Percentiles rank a stretch among this genome's conserved stretches.
Conservation (phyloP, 306 rosid species). For the Fagus crenata region DNA sequence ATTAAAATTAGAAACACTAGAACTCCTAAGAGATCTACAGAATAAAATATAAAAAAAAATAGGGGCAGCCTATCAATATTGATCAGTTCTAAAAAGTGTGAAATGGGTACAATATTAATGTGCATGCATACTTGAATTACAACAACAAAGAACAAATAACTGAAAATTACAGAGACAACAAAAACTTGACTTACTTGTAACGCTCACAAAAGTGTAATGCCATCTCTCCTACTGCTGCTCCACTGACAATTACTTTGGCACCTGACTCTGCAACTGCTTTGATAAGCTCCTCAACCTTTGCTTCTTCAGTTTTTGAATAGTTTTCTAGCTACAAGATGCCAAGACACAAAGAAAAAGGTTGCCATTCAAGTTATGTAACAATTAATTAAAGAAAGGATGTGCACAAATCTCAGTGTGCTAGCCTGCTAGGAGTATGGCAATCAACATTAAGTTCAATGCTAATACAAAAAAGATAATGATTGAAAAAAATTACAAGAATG, state of each 20-base stretch:
- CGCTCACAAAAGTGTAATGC: slow-evolving; percentile 97
- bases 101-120: slow-evolving; percentile 7
- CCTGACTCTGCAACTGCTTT: slow-evolving; percentile 97
- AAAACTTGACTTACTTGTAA: slow-evolving; percentile 56
- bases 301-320: slow-evolving; percentile 89
- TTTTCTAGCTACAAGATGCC: slow-evolving; percentile 60
- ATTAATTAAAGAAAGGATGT: background rate
- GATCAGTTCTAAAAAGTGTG: background rate
- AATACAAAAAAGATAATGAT: background rate
- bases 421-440: background rate
- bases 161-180: background rate
- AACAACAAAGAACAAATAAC: slow-evolving; percentile 3
- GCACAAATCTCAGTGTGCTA: background rate
- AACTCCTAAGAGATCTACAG: background rate
- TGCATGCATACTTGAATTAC: background rate
- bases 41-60: background rate
- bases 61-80: slow-evolving; percentile 5
- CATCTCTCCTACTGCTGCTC: slow-evolving; percentile 96
- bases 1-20: slow-evolving; percentile 9
- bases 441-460: slow-evolving; percentile 13
- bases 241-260: slow-evolving; percentile 84
- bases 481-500: background rate
- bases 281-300: slow-evolving; percentile 89
- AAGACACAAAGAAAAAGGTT: slow-evolving; percentile 16
- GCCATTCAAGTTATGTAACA: slow-evolving; percentile 21